These are phyloP conservation scores for Dissoconium aciculare DNA, from an alignment of 2,329 filamentous ascomycete genomes.

Conservation along the genomic window DNA sequence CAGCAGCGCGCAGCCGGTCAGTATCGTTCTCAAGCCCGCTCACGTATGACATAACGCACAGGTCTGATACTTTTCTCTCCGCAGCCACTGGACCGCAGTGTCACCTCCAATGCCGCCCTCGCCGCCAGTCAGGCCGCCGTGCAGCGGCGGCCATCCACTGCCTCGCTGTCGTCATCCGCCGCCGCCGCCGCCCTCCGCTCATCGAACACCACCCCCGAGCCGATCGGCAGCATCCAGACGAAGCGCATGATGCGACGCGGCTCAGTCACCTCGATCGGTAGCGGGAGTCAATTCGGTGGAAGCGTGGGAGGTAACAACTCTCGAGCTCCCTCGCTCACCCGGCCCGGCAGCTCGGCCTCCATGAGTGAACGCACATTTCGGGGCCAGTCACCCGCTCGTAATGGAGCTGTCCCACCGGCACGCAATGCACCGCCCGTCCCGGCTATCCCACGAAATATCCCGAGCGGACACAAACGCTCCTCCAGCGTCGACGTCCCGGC, in stretches of 20 bases:
- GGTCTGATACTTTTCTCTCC: conserved; percentile 5
- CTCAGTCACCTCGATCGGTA: conserved; percentile 54
- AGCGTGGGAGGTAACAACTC: conserved; percentile 7
- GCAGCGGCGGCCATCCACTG: conserved; percentile 47
- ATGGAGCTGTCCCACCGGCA: conserved; percentile 13
- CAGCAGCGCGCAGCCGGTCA: conserved; percentile 3
- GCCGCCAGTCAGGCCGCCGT: conserved; percentile 64
- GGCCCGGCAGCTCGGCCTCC: conserved; percentile 57
- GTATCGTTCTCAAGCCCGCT: background rate
- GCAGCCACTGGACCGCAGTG: conserved; percentile 41
- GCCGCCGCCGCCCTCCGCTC: conserved; percentile 73
- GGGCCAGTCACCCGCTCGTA: conserved; percentile 4
- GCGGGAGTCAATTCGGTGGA: conserved; percentile 25
- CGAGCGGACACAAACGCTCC: conserved; percentile 24
- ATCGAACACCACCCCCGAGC: conserved; percentile 61
- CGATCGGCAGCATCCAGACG: conserved; percentile 70
- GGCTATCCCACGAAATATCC: conserved; percentile 36
- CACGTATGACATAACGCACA: conserved; percentile 3
- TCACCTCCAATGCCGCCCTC: conserved; percentile 61
- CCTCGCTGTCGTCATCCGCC: conserved; percentile 64
- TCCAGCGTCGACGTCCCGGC: conserved; percentile 35
- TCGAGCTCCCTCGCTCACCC: background rate
- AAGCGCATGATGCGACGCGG: conserved; percentile 66
- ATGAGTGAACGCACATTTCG: conserved; percentile 86
- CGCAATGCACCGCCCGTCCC: conserved; percentile 56